These are phyloP conservation scores for Cicer chorassanicum DNA, from an alignment of 306 rosid species.

Conservation along the genomic window DNA sequence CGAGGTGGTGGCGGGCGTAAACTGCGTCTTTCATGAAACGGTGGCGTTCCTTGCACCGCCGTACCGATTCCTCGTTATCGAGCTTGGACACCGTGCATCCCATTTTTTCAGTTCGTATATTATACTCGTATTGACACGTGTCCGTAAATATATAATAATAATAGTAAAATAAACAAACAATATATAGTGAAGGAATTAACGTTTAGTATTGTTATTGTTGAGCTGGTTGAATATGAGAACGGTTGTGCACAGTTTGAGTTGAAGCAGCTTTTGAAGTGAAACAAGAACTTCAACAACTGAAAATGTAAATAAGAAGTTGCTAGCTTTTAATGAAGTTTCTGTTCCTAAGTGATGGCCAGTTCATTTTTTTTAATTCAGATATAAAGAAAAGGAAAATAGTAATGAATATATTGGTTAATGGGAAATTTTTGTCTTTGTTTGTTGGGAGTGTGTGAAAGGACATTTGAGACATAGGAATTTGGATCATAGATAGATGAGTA, in stretches of 20 bases:
- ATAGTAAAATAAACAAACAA: background rate
- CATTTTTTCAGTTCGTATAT: conserved; percentile 45
- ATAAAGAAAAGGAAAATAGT: background rate
- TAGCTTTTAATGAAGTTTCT: background rate
- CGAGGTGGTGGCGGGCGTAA: conserved; percentile 81
- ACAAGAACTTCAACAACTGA: background rate
- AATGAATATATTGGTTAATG: conserved; percentile 3
- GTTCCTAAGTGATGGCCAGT: background rate
- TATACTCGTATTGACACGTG: conserved; percentile 40
- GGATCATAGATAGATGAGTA: conserved; percentile 2
- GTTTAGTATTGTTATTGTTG: background rate
- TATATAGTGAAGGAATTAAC: background rate
- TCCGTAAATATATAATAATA: background rate
- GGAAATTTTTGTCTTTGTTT: background rate
- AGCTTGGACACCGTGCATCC: conserved; percentile 92
- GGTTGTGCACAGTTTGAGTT: background rate
- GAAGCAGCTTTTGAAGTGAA: conserved; percentile 6
- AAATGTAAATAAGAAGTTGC: background rate
- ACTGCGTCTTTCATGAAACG: conserved; percentile 82
- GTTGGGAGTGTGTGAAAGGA: background rate
- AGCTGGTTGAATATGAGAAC: background rate
- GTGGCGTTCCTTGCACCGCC: conserved; percentile 92
- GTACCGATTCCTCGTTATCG: conserved; percentile 85
- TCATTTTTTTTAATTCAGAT: background rate
- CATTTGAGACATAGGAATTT: background rate